A percentile compares a stretch with the other conserved stretches of the same genome.
Evolutionary conservation across 1,139 yeast species (phyloP).

Genomic region (Spencermartinsiella ligniputridi): DNA sequence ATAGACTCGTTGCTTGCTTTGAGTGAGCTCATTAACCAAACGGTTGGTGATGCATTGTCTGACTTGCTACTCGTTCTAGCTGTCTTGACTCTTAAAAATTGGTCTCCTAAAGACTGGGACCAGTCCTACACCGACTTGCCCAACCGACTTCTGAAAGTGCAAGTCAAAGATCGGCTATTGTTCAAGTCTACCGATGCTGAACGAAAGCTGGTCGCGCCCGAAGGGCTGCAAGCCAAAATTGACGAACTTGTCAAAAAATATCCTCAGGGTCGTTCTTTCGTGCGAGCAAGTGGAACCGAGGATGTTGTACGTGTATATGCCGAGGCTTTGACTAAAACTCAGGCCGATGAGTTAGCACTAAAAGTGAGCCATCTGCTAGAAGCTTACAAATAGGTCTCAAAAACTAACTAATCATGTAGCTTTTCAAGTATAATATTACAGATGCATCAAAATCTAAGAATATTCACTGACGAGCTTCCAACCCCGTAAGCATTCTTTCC

Average conservation of each 20-base stretch:
- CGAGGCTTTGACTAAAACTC: constrained; percentile 61
- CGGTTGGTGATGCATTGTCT: constrained; percentile 95
- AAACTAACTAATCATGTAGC: not conserved
- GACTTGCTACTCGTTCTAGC: constrained; percentile 76
- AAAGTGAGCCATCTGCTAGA: constrained; percentile 39
- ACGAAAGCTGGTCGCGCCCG: constrained; percentile 70
- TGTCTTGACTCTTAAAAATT: constrained; percentile 53
- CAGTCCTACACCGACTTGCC: constrained; percentile 77
- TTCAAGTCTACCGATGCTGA: constrained; percentile 92
- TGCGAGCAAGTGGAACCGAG: constrained; percentile 97
- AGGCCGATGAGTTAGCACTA: constrained; percentile 52
- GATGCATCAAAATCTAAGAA: too few species aligned
- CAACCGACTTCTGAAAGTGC: constrained; percentile 72
- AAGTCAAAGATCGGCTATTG: constrained; percentile 73
- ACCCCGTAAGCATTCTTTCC: too few species aligned
- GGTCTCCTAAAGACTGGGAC: constrained; percentile 72
- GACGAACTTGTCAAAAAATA: constrained; percentile 59
- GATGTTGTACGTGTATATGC: constrained; percentile 96
- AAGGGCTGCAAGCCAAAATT: constrained; percentile 69
- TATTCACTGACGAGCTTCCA: too few species aligned
- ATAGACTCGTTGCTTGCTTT: constrained; percentile 52
- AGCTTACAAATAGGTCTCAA: constrained; percentile 18
- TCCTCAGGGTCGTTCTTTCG: constrained; percentile 76
- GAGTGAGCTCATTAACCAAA: constrained; percentile 78
- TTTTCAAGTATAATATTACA: too few species aligned